Percentiles rank a stretch among this genome's conserved stretches.
phyloP scores from a whole-genome alignment of 768 basidiomycete species.

The Mycena albidolilacea region DNA sequence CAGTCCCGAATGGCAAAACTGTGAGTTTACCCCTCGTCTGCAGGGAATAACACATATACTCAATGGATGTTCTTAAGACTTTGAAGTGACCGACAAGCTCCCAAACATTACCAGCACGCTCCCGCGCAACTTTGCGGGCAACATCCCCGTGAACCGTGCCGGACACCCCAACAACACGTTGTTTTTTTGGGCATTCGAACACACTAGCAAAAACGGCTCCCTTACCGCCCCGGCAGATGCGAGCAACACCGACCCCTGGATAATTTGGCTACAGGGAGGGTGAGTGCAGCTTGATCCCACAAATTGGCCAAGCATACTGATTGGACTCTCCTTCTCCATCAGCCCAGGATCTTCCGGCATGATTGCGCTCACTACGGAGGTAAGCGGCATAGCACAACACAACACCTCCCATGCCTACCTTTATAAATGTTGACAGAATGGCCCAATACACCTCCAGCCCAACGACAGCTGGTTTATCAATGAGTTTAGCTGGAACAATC shows the following conservation, averaged over 20 bases:
- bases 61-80: constrained; percentile 46
- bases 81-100: constrained; percentile 55
- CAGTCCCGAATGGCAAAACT: constrained; percentile 56
- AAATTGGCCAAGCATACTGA: not conserved
- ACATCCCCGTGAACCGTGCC: constrained; percentile 56
- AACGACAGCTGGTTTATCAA: constrained; percentile 55
- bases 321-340: not conserved
- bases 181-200: constrained; percentile 78
- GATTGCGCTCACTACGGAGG: constrained; percentile 74
- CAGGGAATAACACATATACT: not conserved
- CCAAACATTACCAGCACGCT: constrained; percentile 55
- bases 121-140: constrained; percentile 58
- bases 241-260: constrained; percentile 69
- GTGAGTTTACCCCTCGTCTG: constrained; percentile 42
- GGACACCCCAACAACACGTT: constrained; percentile 67
- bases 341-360: constrained; percentile 84
- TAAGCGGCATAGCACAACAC: constrained; percentile 35
- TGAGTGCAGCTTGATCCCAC: not conserved
- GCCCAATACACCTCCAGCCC: constrained; percentile 29
- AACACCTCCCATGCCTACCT: no score
- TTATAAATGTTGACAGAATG: constrained; percentile 16
- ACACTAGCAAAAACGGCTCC: constrained; percentile 60
- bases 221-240: constrained; percentile 56
- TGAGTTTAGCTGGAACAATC: constrained; percentile 56
- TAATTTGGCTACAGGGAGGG: constrained; percentile 80